Conservation (phyloP, 192 early-diverging fungal species). For the Fimicolochytrium jonesii region DNA sequence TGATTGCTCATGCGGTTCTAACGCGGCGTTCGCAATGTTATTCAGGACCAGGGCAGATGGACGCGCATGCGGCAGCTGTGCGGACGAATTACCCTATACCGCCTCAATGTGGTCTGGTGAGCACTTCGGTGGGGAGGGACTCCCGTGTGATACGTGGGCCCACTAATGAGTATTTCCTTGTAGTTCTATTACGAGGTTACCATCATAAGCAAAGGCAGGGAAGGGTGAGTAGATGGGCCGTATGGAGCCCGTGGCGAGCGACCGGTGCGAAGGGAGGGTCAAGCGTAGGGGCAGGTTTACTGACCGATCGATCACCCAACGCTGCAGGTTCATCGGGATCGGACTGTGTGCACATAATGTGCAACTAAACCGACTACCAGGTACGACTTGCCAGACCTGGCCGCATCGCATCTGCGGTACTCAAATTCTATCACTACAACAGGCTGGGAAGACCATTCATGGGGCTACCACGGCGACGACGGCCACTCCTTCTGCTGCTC, state of each 20-base stretch:
- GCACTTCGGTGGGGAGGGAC: too few relatives aligned
- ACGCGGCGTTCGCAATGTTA: too few relatives aligned
- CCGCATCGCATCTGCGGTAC: neutral
- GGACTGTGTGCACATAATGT: constrained; percentile 69
- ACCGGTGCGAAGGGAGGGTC: neutral
- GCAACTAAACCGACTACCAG: constrained; percentile 69
- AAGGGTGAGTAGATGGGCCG: constrained; percentile 51
- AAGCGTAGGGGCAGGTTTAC: too few relatives aligned
- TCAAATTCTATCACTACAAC: neutral
- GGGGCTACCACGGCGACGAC: constrained; percentile 97
- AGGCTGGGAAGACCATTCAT: constrained; percentile 88
- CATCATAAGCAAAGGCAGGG: constrained; percentile 79
- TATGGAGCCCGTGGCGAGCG: neutral
- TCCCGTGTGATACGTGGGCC: too few relatives aligned
- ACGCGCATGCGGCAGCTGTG: constrained; percentile 79
- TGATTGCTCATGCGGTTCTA: too few relatives aligned
- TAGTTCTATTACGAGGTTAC: constrained; percentile 86
- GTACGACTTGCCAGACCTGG: constrained; percentile 35
- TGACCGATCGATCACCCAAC: too few relatives aligned
- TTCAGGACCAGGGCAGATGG: constrained; percentile 47
- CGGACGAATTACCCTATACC: constrained; percentile 79
- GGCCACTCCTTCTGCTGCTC: constrained; percentile 76
- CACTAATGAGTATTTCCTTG: too few relatives aligned
- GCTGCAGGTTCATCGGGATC: constrained; percentile 79
- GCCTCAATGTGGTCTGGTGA: constrained; percentile 66